These are phyloP conservation scores for Botrytis fabae DNA, from an alignment of 2,329 filamentous ascomycete genomes.

Conservation along the genomic window DNA sequence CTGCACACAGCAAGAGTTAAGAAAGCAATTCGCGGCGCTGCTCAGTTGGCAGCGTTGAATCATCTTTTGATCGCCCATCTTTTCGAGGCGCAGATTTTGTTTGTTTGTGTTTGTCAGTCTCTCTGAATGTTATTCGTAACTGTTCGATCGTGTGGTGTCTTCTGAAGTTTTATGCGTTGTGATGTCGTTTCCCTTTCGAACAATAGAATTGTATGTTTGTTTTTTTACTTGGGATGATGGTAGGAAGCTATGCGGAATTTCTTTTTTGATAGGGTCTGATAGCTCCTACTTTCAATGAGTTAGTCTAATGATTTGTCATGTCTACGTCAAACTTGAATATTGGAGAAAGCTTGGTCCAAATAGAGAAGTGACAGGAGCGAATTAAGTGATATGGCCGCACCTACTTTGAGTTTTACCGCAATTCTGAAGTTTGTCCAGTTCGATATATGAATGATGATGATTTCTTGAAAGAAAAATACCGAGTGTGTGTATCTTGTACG, in stretches of 20 bases:
- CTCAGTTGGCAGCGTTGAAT: not conserved
- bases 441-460: not conserved
- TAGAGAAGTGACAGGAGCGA: not conserved
- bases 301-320: not conserved
- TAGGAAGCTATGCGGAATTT: not conserved
- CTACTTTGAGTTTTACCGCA: not conserved
- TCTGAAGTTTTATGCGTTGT: not conserved
- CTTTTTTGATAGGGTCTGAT: not conserved
- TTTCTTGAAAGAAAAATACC: not conserved
- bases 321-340: not conserved
- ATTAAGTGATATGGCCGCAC: not conserved
- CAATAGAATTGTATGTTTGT: not conserved
- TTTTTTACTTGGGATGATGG: not conserved
- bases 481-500: not conserved
- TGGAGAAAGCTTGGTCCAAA: not conserved
- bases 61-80: not conserved
- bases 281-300: not conserved
- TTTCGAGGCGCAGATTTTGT: not conserved
- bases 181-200: not conserved
- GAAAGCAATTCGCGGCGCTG: not conserved
- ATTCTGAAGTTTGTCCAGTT: too few relatives aligned
- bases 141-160: not conserved
- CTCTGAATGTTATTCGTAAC: too few relatives aligned
- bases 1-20: fast-evolving
- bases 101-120: not conserved